Base-by-base conservation (phyloP, 2,329 filamentous ascomycete species). In the Alternaria viburni region DNA sequence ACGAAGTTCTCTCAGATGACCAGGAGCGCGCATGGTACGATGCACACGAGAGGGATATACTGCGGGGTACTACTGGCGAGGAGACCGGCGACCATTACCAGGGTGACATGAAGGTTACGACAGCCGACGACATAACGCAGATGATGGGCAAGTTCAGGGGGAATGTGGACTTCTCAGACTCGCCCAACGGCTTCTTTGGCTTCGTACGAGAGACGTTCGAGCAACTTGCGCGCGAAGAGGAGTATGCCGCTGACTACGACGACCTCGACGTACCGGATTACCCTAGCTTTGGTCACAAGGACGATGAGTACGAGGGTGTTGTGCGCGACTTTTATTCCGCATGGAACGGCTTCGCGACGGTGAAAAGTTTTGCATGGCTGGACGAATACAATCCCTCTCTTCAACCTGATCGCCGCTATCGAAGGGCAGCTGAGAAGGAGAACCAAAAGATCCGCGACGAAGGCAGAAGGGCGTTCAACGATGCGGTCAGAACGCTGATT, bases 1-100 rank as follows among this genome's bases (percentile, higher is more conserved):
- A 99, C 78, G 93, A 98, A 79, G 89, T 99, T n/a, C 87, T 99
- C 1, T 97, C 94, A 2, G 96, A 99, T 78, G 90, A 93, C 11
- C 95, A 99, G 78, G 96, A 99, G 79, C 89, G 96, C 71, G 91
- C 94, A 30, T 99, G 96, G 96, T 99, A 99, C 82, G 95, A 99
- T 81, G 93, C 93, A 3, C 96, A 99, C 77, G 90, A 93, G 64
- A 90, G 93, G 70, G 89, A 91, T 54, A 96, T 98, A 65, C 83
- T 98, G 66, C 87, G 87, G 28, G 91, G 90, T 43, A 85, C 87
- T 61, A 87, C 89, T 57, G 83, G 83, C 30, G 83, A 80, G 25
- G 74, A 69, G 19, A 82, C 80, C 19, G 80, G 82, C 50, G 85
- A 84, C 36, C 84, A 87, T 58, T 89, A 88, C 69, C 89, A 90